Evolutionary conservation across 2,329 filamentous ascomycete species (phyloP).

Genomic region (Fusarium continuum): DNA sequence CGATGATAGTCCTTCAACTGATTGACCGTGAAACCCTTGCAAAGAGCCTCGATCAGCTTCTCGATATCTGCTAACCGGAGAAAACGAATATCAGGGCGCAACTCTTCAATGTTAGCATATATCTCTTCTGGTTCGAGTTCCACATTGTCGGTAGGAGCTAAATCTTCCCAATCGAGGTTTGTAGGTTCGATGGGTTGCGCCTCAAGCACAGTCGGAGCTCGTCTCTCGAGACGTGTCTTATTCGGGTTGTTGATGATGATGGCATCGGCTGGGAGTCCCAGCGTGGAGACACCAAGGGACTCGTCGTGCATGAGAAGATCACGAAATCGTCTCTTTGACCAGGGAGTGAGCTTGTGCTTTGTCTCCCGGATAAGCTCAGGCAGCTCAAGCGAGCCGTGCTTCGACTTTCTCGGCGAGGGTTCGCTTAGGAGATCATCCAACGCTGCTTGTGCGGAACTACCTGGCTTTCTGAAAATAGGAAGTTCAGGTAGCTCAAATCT

Average conservation of each 20-base stretch:
- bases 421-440: background rate
- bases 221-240: constrained; percentile 37
- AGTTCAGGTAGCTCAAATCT: background rate
- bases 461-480: background rate
- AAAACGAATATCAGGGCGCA: constrained; percentile 55
- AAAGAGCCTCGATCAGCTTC: constrained; percentile 51
- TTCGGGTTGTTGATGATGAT: constrained; percentile 58
- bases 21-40: constrained; percentile 56
- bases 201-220: constrained; percentile 24
- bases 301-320: constrained; percentile 45
- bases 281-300: constrained; percentile 46
- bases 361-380: constrained; percentile 1
- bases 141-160: constrained; percentile 42
- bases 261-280: constrained; percentile 53
- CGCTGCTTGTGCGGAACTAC: background rate
- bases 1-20: constrained; percentile 58
- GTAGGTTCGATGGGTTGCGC: constrained; percentile 15
- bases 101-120: constrained; percentile 57
- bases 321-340: constrained; percentile 20
- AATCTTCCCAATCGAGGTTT: constrained; percentile 46
- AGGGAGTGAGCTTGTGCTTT: background rate
- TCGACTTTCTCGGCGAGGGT: background rate
- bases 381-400: background rate
- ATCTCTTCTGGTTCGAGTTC: constrained; percentile 49
- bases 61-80: constrained; percentile 54